These are phyloP conservation scores for Neurospora sp. DNA, from an alignment of 2,329 filamentous ascomycete genomes.

Conservation along the genomic window DNA sequence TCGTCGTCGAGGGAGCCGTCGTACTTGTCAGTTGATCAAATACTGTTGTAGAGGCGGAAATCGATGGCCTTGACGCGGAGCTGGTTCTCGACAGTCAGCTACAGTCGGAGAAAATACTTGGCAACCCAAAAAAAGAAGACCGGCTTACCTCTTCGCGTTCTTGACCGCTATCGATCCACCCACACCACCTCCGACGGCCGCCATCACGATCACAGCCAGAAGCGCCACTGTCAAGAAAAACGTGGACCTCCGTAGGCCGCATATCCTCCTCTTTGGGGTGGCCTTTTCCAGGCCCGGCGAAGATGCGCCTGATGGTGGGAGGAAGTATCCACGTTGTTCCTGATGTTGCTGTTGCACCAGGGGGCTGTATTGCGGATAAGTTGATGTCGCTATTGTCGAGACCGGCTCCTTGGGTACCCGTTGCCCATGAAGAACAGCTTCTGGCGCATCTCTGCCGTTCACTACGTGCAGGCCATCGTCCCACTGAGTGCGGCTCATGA, in stretches of 20 bases:
- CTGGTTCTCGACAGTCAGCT: neutral
- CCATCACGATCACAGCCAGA: constrained; percentile 1
- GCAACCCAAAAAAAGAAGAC: neutral
- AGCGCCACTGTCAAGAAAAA: constrained; percentile 4
- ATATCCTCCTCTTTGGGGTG: constrained; percentile 1
- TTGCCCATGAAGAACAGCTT: neutral
- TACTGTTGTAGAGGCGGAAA: neutral
- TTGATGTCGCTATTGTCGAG: neutral
- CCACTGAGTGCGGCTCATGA: neutral
- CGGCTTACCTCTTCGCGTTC: constrained; percentile 5
- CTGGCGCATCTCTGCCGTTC: neutral
- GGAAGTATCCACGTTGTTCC: neutral
- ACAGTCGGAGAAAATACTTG: neutral
- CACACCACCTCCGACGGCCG: constrained; percentile 7
- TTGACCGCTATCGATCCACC: constrained; percentile 7
- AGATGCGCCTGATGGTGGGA: neutral
- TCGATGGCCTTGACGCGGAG: neutral
- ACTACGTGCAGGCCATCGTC: neutral
- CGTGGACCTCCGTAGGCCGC: constrained; percentile 2
- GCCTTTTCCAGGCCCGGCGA: neutral
- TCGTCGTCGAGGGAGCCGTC: neutral
- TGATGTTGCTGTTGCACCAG: neutral
- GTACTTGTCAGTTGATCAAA: neutral
- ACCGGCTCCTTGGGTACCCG: neutral
- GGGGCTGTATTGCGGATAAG: neutral